Evolutionary conservation across 306 rosid genomes (phyloP), one percentile per base, ranked within the genome.

Genomic region (Glycine latifolia): DNA sequence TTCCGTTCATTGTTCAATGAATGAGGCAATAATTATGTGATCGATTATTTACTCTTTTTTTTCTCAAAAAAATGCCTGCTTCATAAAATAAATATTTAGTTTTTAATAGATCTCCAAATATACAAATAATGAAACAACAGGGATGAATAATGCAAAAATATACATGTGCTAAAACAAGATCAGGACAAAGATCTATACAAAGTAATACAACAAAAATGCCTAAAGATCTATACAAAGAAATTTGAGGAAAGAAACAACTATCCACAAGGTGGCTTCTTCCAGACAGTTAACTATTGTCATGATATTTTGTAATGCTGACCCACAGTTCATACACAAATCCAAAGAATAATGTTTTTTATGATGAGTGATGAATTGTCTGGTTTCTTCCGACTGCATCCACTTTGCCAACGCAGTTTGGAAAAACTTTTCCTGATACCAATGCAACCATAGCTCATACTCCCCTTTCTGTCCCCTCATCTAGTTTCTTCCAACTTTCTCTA

Each of bases 101-200:
- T 54, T 35, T n/a, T 35, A 14, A 15, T 13, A 41, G 35, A 55
- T 62, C 8, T 67, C 46, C 70, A 78, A 78, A 13, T 72, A 67
- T 49, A 58, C 81, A 83, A 9, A 54, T 55, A 50, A 47, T 60
- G 4, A 43, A 58, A 76, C 52, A 52, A 10, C 44, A 70, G 3
- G 73, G 81, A 59, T 16, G 81, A 58, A 58, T 7, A 10, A 71
- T 55, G 8, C 59, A 43, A 76, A 12, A 75, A 75, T 74, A 39
- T 79, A 75, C 82, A 86, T 54, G 20, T 52, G 61, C 15, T 70
- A 68, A 69, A 55, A 82, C 17, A 52, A 20, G 71, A 13, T 20
- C 41, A 17, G 17, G 13, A 11, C 31, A 67, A 43, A 17, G 13
- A 35, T 60, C 3, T 47, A 50, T 20, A 71, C 75, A 77, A 63